Conservation (phyloP, 768 basidiomycete genomes). For the Strobilomyces dryophilus region DNA sequence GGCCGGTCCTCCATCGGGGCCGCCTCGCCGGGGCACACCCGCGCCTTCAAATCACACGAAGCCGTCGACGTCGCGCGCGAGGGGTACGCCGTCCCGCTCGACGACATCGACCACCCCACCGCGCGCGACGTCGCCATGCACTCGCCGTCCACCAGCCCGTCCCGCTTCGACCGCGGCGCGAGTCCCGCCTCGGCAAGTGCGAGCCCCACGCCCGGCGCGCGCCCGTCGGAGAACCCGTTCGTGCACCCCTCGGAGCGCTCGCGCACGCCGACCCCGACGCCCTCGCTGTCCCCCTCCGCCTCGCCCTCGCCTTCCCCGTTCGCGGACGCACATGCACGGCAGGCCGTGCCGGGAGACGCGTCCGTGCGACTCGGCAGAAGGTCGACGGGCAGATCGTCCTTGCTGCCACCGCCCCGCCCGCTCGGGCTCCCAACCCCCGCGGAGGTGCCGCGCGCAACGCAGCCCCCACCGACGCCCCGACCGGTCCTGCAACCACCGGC, state of each 20-base stretch:
- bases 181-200: slow-evolving; percentile 8
- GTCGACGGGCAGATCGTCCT: slow-evolving; percentile 6
- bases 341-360: slow-evolving; percentile 16
- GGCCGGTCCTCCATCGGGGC: slow-evolving; percentile 33
- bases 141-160: slow-evolving; percentile 23
- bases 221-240: slow-evolving; percentile 41
- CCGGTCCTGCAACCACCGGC: slow-evolving; percentile 29
- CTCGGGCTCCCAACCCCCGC: slow-evolving; percentile 52
- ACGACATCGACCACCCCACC: slow-evolving; percentile 39
- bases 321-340: slow-evolving; percentile 32
- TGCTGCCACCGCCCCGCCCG: slow-evolving; percentile 48
- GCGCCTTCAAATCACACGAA: slow-evolving; percentile 48
- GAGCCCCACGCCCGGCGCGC: neutral
- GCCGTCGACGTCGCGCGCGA: slow-evolving; percentile 39
- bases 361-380: neutral
- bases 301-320: slow-evolving; percentile 30
- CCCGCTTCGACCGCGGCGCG: slow-evolving; percentile 12
- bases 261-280: slow-evolving; percentile 1
- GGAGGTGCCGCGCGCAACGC: slow-evolving; percentile 33
- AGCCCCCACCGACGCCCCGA: slow-evolving; percentile 35
- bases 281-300: neutral
- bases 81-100: slow-evolving; percentile 44
- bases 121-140: slow-evolving; percentile 37
- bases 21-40: slow-evolving; percentile 30
- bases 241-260: slow-evolving; percentile 27